A percentile compares a stretch with the other conserved stretches of the same genome.
These are phyloP conservation scores for Monosporascus sp. DNA, from an alignment of 2,329 filamentous ascomycete species.

Conservation along the genomic window DNA sequence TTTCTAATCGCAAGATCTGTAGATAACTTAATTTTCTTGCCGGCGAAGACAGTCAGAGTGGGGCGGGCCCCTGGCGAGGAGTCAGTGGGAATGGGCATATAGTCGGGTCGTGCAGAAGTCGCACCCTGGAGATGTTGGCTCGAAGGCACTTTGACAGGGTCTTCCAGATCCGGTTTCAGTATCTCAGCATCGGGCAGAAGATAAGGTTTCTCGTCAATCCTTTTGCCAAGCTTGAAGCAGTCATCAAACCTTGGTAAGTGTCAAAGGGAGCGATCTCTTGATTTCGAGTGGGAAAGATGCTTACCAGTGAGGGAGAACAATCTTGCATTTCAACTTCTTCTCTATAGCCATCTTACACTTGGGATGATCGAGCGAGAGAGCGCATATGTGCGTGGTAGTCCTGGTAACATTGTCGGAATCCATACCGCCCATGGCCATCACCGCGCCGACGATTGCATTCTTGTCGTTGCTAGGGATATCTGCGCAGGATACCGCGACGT, in stretches of 20 bases:
- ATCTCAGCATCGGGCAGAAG: slow-evolving; percentile 80
- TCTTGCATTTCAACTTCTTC: slow-evolving; percentile 67
- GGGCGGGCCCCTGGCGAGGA: slow-evolving; percentile 31
- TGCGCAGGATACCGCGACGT: slow-evolving; percentile 75
- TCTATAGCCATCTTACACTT: slow-evolving; percentile 59
- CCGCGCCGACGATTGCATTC: slow-evolving; percentile 86
- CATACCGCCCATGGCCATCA: slow-evolving; percentile 81
- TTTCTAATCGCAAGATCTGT: slow-evolving; percentile 65
- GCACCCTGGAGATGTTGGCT: slow-evolving; percentile 64
- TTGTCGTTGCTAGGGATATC: slow-evolving; percentile 82
- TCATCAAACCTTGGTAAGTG: slow-evolving; percentile 75
- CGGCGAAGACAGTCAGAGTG: slow-evolving; percentile 68
- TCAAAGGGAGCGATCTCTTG: slow-evolving; percentile 14
- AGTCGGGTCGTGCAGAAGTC: slow-evolving; percentile 42
- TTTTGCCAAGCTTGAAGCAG: slow-evolving; percentile 85
- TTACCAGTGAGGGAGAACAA: slow-evolving; percentile 90
- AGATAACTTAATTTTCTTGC: slow-evolving; percentile 72
- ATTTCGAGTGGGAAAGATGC: slow-evolving; percentile 12
- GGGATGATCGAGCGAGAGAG: slow-evolving; percentile 67
- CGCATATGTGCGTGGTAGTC: slow-evolving; percentile 82
- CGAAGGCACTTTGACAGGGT: slow-evolving; percentile 48
- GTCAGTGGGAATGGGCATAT: slow-evolving; percentile 38
- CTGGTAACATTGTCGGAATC: slow-evolving; percentile 67
- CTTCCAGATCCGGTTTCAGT: slow-evolving; percentile 52
- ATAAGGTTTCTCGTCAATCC: slow-evolving; percentile 86